Percentiles rank a stretch among this genome's conserved stretches.
phyloP scores from a whole-genome alignment of 805 yeast species.

The Wickerhamomyces pijperi region DNA sequence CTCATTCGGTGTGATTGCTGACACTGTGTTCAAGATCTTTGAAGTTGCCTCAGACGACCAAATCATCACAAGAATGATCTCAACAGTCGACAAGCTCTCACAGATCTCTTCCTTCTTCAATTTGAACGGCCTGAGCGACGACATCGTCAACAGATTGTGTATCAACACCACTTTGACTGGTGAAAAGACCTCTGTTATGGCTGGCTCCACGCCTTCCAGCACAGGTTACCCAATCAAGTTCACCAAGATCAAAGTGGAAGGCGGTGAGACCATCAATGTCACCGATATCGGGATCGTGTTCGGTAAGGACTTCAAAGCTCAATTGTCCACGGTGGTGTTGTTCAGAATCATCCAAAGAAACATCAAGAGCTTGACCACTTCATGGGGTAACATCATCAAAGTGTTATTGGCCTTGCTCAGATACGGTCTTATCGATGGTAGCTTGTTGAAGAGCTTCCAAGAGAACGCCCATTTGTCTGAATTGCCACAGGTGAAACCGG shows the following conservation, averaged over 20 bases:
- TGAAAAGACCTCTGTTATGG: slow-evolving; percentile 4
- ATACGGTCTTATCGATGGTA: slow-evolving; percentile 57
- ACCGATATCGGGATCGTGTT: slow-evolving; percentile 73
- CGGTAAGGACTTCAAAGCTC: slow-evolving; percentile 88
- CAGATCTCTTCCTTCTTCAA: slow-evolving; percentile 59
- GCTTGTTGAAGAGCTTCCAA: slow-evolving; percentile 55
- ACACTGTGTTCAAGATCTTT: slow-evolving; percentile 67
- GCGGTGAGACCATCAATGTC: slow-evolving; percentile 41
- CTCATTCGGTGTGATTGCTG: slow-evolving; percentile 52
- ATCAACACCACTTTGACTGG: slow-evolving; percentile 57
- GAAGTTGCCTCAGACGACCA: slow-evolving; percentile 87
- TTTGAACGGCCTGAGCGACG: slow-evolving; percentile 47
- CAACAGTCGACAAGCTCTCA: slow-evolving; percentile 80
- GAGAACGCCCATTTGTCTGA: slow-evolving; percentile 37
- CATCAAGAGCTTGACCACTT: slow-evolving; percentile 28
- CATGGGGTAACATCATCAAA: slow-evolving; percentile 51
- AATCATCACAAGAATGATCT: slow-evolving; percentile 74
- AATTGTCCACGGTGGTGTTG: slow-evolving; percentile 74
- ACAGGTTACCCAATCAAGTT: slow-evolving; percentile 8
- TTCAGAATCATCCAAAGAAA: slow-evolving; percentile 65
- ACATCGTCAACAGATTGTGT: slow-evolving; percentile 53
- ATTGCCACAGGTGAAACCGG: slow-evolving; percentile 55
- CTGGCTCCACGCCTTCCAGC: slow-evolving; percentile 1
- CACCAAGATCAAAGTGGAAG: slow-evolving; percentile 17
- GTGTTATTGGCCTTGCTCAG: slow-evolving; percentile 58